Evolutionary conservation across 805 yeast genomes (phyloP), one percentile per base, ranked within the genome.

Genomic region (Pichia deserticola): DNA sequence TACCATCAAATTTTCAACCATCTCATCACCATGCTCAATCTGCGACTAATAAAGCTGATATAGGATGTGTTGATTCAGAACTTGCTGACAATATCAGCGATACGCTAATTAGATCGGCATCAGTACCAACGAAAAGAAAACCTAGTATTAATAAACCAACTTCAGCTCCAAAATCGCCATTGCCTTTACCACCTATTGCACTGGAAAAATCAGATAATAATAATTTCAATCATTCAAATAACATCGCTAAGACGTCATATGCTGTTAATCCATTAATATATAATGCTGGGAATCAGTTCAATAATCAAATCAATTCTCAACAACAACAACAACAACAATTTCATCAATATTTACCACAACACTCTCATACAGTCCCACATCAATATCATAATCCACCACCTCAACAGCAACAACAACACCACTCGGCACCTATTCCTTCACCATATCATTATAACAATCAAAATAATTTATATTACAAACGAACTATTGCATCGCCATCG

Each of bases 21-120:
- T 9, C 25, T 10, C 56, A 53, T 45, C 42, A 40, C 1, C 56
- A 53, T 42, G 33, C 56, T 5, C 30, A 40, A 4, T 53, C 56
- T 5, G 44, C 36, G 3, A 42, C 42, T 7, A 44, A 47, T 4
- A 34, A 38, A n/a, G n/a, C 37, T 1, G 3, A 12, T 33, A 28
- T 15, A 27, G 7, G 42, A 33, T n/a, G 20, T 10, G 33, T 27
- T 9, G 32, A 40, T 13, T 30, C 42, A n/a, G 42, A 40, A 9
- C 9, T 40, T 7, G 32, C 34, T 8, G 5, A 25, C 6, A 30
- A 20, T 30, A 40, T 40, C 11, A 30, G 15, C 10, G 49, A 47
- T 10, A 29, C 37, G 12, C 30, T 53, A 8, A 46, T 46, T 41
- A 51, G 56, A 47, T 49, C 56, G 1, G 49, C 54, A 3, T 53